Base-by-base conservation (phyloP, 257 asterid species). In the Verbascum thapsus region DNA sequence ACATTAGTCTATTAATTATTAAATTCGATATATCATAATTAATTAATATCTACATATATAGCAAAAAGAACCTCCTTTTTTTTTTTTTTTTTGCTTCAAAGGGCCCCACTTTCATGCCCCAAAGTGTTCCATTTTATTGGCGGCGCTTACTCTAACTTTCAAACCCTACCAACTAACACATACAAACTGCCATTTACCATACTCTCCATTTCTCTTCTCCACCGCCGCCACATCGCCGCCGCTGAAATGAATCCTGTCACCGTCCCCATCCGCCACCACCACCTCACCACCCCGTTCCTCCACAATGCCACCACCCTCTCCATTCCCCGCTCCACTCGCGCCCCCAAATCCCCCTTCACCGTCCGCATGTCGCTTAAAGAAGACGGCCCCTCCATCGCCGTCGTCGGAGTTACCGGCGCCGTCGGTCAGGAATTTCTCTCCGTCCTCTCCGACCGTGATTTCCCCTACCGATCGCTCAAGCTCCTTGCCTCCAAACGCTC, bases 401-500 rank as follows among this genome's bases (percentile, higher is more conserved):
- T 92, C n/a, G 96, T 89, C 57, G 97, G 98, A 12, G 95, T 85
- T 38, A 89, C 97, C 43, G 98, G 97, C 15, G 98, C 97, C 26
- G 98, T 91, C 12, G 98, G 96, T 8, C 90, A 88, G 64, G 98
- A 91, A 69, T 91, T 88, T 63, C 95, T 91, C 63, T 88, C 98
- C 53, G 96, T 91, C 11, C 62, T 91, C 7, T 78, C 96, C 42
- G 92, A 86, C 59, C 95, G 95, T 1, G 73, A 84, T 57, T 91
- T 88, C 58, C 96, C 98, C 5, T 91, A 88, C 77, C 73, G 96
- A 30, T 84, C 96, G n/a, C 72, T 88, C 63, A 86, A 84, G 67
- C 91, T 91, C 42, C 91, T 91, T n/a, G 96, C 96, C 38, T 84
- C 95, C 72, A 83, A 85, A 45, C 82, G 96, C 56, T 88, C 96